Evolutionary conservation across 129 eudicot species (phyloP).

Genomic region (Lactuca saligna): DNA sequence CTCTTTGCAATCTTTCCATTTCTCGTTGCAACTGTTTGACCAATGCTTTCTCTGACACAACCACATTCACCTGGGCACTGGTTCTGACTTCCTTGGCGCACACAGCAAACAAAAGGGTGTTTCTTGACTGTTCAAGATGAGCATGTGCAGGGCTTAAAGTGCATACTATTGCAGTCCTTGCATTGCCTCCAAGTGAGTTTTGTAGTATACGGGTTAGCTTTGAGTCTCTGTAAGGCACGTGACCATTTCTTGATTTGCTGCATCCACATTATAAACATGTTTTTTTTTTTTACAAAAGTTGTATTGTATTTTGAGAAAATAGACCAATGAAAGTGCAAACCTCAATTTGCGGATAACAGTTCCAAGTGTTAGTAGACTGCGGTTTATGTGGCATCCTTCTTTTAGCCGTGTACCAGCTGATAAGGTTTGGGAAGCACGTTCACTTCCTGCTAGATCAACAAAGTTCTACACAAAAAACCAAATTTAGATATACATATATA

Average conservation of each 20-base stretch:
- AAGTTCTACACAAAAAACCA: conserved; percentile 35
- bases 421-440: conserved; percentile 38
- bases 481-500: neutral
- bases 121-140: conserved; percentile 90
- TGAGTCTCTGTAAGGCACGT: conserved; percentile 91
- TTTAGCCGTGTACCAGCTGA: conserved; percentile 37
- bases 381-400: conserved; percentile 44
- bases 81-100: conserved; percentile 89
- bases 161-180: conserved; percentile 90
- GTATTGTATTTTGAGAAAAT: conserved; percentile 3
- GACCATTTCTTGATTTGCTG: conserved; percentile 83
- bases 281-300: neutral
- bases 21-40: conserved; percentile 78
- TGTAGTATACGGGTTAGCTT: conserved; percentile 95
- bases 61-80: conserved; percentile 86
- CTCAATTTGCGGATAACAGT: conserved; percentile 42
- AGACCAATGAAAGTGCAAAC: conserved; percentile 17
- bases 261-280: conserved; percentile 9
- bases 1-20: conserved; percentile 59
- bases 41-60: conserved; percentile 81
- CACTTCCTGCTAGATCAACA: conserved; percentile 44
- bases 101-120: conserved; percentile 81
- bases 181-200: conserved; percentile 90
- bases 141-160: conserved; percentile 90
- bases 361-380: conserved; percentile 42